Evolutionary conservation across 2,329 filamentous ascomycete species (phyloP), one percentile per base, ranked within the genome.

Genomic region (Bimuria novae-zelandiae): DNA sequence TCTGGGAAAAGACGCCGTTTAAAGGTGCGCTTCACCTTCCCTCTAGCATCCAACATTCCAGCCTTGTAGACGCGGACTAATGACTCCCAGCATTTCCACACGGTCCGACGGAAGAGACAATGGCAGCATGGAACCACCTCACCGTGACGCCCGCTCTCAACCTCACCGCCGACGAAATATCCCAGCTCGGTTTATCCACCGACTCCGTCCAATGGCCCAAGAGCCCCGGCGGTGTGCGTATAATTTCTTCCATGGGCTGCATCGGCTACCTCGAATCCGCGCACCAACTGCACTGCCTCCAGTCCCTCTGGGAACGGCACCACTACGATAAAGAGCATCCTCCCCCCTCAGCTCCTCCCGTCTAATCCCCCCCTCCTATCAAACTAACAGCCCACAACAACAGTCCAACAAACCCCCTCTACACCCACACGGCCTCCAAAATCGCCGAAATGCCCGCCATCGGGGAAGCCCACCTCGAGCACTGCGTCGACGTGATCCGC

Each of bases 401-500:
- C n/a, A n/a, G n/a, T 12, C 50, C 51, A 7, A 22, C 5, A 11
- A 39, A 39, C 21, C 32, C 48, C 11, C 51, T 49, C 37, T 53
- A 49, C 14, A 29, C 51, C 3, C 19, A 27, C 14, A 22, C 42
- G 30, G 32, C 21, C 2, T 12, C 6, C 14, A 53, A 53, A 29
- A 45, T 53, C 16, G 22, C 12, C 6, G 36, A 27, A 4, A 16
- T 48, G 21, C 51, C 51, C n/a, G 37, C 43, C 17, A 53, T 53
- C n/a, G 41, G 44, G 17, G 36, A 39, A 10, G 36, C 46, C 17
- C 51, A 54, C 17, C 35, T 54, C 11, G 51, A 54, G 21, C 45
- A 54, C 33, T 51, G 51, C 33, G 51, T 50, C 25, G 51, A 54
- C 25, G 46, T 54, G 3, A 30, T 51, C 14, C 17, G 51, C 7